phyloP scores from a whole-genome alignment of 2,329 filamentous ascomycete species.

The Claviceps spartinae region DNA sequence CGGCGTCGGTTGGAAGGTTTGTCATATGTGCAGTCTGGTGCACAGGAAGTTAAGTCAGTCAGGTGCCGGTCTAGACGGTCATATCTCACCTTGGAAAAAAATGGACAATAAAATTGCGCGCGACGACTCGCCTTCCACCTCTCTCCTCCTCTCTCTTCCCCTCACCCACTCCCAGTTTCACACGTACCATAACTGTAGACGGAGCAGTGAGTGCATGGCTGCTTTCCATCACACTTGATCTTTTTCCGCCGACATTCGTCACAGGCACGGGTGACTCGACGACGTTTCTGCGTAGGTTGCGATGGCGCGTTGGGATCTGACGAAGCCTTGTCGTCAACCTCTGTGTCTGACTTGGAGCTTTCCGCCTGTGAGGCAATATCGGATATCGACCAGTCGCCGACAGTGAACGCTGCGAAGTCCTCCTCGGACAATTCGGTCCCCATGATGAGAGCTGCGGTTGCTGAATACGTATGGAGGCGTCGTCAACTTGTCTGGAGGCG shows the following conservation, averaged over 20 bases:
- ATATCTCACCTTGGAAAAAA: not conserved
- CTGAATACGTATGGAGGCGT: not conserved
- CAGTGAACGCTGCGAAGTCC: slow-evolving; percentile 24
- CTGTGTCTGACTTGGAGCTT: slow-evolving; percentile 29
- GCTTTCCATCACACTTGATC: slow-evolving; percentile 78
- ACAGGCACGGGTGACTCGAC: slow-evolving; percentile 67
- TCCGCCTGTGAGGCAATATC: slow-evolving; percentile 27
- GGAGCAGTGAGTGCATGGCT: slow-evolving; percentile 88
- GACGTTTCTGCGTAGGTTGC: slow-evolving; percentile 58
- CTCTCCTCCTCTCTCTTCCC: too few species aligned
- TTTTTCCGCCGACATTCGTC: slow-evolving; percentile 76
- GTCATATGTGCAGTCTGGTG: slow-evolving; percentile 83
- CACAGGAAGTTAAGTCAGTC: not conserved
- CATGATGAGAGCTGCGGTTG: slow-evolving; percentile 12
- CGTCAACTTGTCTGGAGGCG: not conserved
- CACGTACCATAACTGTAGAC: slow-evolving; percentile 90
- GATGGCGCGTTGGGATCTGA: slow-evolving; percentile 23
- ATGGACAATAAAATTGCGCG: too few species aligned
- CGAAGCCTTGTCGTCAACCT: slow-evolving; percentile 23
- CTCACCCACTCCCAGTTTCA: too few species aligned
- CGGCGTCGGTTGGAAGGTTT: slow-evolving; percentile 84
- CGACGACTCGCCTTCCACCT: too few species aligned
- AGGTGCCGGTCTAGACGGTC: not conserved
- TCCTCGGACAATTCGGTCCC: slow-evolving; percentile 30
- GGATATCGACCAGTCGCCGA: slow-evolving; percentile 21